phyloP scores from a whole-genome alignment of 441 rosid species.

The Jatropha multifida region DNA sequence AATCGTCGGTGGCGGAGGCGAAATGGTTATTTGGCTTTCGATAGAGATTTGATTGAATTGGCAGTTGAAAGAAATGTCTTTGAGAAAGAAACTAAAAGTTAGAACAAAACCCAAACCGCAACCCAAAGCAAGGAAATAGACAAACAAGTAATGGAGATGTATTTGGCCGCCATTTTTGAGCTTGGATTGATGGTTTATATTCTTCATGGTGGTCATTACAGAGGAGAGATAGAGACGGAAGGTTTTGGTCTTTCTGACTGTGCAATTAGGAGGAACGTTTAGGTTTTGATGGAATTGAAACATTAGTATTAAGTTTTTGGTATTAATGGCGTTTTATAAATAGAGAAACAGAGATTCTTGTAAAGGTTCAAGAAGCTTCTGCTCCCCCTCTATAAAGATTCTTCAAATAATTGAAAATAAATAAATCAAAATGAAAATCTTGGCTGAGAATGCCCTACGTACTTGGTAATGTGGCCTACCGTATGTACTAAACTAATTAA shows the following conservation, averaged over 20 bases:
- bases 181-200: constrained; percentile 7
- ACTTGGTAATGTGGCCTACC: too few species aligned
- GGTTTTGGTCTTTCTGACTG: background rate
- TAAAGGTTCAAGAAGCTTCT: constrained; percentile 13
- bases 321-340: background rate
- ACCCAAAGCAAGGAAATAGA: constrained; percentile 42
- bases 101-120: constrained; percentile 55
- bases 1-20: background rate
- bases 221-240: background rate
- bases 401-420: background rate
- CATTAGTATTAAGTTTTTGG: background rate
- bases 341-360: constrained; percentile 2
- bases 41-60: constrained; percentile 42
- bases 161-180: constrained; percentile 15
- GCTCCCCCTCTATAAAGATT: background rate
- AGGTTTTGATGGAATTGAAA: background rate
- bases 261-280: background rate
- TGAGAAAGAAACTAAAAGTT: constrained; percentile 44
- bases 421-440: too few species aligned
- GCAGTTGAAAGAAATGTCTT: constrained; percentile 45
- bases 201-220: constrained; percentile 17
- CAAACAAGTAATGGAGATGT: constrained; percentile 39
- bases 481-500: too few species aligned
- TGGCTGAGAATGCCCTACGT: too few species aligned
- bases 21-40: background rate